Evolutionary conservation across 306 rosid genomes (phyloP).

Genomic region (Quercus bicolor): DNA sequence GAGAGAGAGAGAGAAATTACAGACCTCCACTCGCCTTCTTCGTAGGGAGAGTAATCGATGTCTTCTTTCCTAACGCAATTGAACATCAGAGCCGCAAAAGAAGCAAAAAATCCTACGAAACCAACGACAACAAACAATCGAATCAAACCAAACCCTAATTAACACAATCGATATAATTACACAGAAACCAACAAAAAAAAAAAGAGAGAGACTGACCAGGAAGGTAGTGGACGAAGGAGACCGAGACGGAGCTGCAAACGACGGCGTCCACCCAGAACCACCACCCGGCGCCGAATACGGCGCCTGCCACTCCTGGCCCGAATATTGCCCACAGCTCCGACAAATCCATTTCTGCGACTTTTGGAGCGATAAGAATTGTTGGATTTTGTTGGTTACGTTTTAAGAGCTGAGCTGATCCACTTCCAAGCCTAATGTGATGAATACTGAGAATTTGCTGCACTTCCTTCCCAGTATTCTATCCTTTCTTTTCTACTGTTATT

Average conservation of each 20-base stretch:
- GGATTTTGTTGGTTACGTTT: not conserved
- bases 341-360: constrained; percentile 50
- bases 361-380: too few species aligned
- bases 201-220: constrained; percentile 51
- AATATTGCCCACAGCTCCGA: constrained; percentile 89
- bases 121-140: constrained; percentile 18
- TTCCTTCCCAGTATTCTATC: not conserved
- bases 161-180: too few species aligned
- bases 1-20: not conserved
- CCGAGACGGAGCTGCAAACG: constrained; percentile 77
- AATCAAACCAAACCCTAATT: constrained; percentile 35
- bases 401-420: not conserved
- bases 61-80: constrained; percentile 96
- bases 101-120: constrained; percentile 77
- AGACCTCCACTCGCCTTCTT: constrained; percentile 98
- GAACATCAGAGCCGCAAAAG: constrained; percentile 96
- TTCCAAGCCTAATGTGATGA: not conserved
- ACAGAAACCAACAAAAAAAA: not conserved
- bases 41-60: constrained; percentile 94
- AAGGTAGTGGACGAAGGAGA: constrained; percentile 86
- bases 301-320: constrained; percentile 94
- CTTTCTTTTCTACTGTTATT: not conserved
- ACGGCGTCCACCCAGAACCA: constrained; percentile 99
- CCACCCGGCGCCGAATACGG: constrained; percentile 93
- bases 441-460: not conserved